Evolutionary conservation across 1,139 yeast genomes (phyloP), one percentile per base, ranked within the genome.

Genomic region (Trichomonascaceae sp.): DNA sequence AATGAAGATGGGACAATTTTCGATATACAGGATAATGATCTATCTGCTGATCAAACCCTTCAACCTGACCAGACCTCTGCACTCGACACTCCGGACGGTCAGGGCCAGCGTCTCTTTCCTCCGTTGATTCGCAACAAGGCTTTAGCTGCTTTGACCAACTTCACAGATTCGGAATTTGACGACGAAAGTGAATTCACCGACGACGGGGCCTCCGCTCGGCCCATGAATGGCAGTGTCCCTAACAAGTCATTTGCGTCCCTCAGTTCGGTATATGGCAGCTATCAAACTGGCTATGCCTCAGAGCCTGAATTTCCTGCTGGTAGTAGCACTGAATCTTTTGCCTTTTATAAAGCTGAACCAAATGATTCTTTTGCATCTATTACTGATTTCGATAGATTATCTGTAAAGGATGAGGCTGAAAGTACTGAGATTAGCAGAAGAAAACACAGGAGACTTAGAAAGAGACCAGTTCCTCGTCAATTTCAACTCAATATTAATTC

Each of bases 401-500:
- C 41, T 12, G 8, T 13, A 24, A 30, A 27, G 24, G 41, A 19
- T n/a, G 49, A 18, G n/a, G 22, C 15, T n/a, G 53, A 19, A 20
- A 22, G n/a, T 20, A 39, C 44, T 20, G 41, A 20, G 17, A 47
- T 13, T 19, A 45, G 45, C 2, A 32, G 27, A 46, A 45, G 49
- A 43, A 43, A 44, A 46, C 46, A 38, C 36, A 50, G 50, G 45
- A 45, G 46, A 27, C 43, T 15, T 36, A 52, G 53, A 45, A 24
- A n/a, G 46, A 43, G 46, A 32, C 45, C 20, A 17, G 41, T 10
- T 30, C 6, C 55, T 52, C 24, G 62, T 9, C 60, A 62, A 19
- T 70, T 63, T 56, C 68, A 72, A 50, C 66, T 74, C 51, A 63
- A 64, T 44, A 75, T 61, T 17, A 72, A 73, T 54, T 67, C 82